Evolutionary conservation across 352 stramenopile species (phyloP).

Genomic region (Halophytophthora polymorphica): DNA sequence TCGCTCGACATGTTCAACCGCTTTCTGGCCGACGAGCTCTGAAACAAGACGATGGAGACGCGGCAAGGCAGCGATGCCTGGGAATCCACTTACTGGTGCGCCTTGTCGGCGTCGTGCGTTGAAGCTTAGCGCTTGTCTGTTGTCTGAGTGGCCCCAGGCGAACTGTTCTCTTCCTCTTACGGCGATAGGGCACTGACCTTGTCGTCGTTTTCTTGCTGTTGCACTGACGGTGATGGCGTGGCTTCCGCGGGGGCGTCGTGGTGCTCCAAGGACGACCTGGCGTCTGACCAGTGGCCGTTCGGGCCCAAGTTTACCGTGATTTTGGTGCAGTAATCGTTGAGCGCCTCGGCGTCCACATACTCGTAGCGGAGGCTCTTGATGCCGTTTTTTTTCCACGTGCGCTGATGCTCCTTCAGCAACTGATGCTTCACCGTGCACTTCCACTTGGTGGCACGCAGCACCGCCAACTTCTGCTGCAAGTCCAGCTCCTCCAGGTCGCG

Average conservation of each 20-base stretch:
- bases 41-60: too few relatives aligned
- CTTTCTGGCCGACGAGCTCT: too few relatives aligned
- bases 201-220: background rate
- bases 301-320: slow-evolving; percentile 38
- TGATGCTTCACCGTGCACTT: slow-evolving; percentile 57
- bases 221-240: slow-evolving; percentile 6
- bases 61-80: too few relatives aligned
- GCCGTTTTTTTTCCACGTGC: slow-evolving; percentile 55
- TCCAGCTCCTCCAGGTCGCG: slow-evolving; percentile 42
- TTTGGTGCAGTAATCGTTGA: slow-evolving; percentile 45
- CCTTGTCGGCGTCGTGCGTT: too few relatives aligned
- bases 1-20: slow-evolving; percentile 13
- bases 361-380: slow-evolving; percentile 42
- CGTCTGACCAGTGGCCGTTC: slow-evolving; percentile 56
- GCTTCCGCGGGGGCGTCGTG: slow-evolving; percentile 8
- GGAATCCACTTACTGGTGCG: too few relatives aligned
- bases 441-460: slow-evolving; percentile 40
- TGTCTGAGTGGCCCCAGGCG: too few relatives aligned
- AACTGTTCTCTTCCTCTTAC: too few relatives aligned
- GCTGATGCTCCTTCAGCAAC: slow-evolving; percentile 50
- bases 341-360: slow-evolving; percentile 34
- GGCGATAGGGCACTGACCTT: background rate
- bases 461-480: slow-evolving; percentile 37
- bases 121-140: too few relatives aligned
- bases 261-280: slow-evolving; percentile 42